Evolutionary conservation across 371 early-diverging fungal genomes (phyloP).

Genomic region (Sanchytrium tribonematis): DNA sequence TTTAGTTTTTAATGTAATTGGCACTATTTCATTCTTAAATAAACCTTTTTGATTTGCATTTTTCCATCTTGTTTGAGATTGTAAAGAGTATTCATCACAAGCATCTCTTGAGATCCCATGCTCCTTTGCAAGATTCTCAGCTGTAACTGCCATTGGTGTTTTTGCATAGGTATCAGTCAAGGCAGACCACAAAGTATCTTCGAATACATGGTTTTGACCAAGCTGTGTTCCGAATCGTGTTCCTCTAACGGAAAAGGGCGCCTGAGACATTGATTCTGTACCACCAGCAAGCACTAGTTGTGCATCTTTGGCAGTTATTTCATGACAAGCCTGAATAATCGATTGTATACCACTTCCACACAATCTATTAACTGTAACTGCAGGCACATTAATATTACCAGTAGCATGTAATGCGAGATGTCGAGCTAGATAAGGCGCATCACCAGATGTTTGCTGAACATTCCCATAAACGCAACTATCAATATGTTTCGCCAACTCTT

Average conservation of each 20-base stretch:
- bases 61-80: constrained; percentile 49
- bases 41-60: constrained; percentile 33
- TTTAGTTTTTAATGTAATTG: constrained; percentile 50
- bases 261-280: constrained; percentile 68
- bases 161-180: constrained; percentile 63
- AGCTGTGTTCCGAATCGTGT: constrained; percentile 45
- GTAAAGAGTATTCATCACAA: constrained; percentile 59
- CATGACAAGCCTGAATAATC: constrained; percentile 67
- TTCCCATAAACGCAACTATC: constrained; percentile 84
- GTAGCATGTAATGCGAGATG: constrained; percentile 70
- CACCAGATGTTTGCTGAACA: constrained; percentile 47
- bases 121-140: constrained; percentile 68
- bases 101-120: constrained; percentile 47
- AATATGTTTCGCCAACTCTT: constrained; percentile 43
- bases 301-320: constrained; percentile 51
- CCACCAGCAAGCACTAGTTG: constrained; percentile 70
- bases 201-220: constrained; percentile 19
- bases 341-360: constrained; percentile 88
- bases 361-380: constrained; percentile 69
- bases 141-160: constrained; percentile 82
- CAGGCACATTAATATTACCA: constrained; percentile 46
- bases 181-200: constrained; percentile 56
- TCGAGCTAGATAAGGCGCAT: constrained; percentile 63
- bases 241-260: constrained; percentile 50
- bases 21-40: constrained; percentile 52